A percentile compares a stretch with the other conserved stretches of the same genome.
phyloP scores from a whole-genome alignment of 2,329 filamentous ascomycete species.

The Diaporthe ampelina region DNA sequence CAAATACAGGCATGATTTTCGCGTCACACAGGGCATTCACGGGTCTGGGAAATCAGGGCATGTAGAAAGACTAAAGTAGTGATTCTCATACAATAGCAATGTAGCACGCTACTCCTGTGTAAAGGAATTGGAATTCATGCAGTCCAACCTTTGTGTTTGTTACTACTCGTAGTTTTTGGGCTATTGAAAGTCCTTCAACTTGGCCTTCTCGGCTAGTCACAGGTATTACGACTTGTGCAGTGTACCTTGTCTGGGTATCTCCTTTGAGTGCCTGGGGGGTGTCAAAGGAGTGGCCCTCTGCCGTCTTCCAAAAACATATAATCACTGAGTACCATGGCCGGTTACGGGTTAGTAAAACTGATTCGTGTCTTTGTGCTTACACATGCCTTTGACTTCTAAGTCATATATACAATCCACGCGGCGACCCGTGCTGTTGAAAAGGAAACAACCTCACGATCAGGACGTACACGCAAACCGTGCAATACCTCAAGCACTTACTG shows the following conservation, averaged over 20 bases:
- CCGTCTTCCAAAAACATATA: background rate
- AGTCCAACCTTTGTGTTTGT: no score
- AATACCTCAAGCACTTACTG: background rate
- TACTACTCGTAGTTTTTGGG: no score
- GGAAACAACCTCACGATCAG: background rate
- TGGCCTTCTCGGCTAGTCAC: background rate
- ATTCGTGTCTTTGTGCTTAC: background rate
- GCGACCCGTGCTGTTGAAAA: background rate
- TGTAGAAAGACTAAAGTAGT: no score
- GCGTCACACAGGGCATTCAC: no score
- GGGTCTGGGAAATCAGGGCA: no score
- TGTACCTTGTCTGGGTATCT: background rate
- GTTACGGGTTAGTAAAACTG: background rate
- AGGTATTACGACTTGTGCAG: background rate
- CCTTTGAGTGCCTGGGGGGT: background rate
- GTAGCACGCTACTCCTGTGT: no score
- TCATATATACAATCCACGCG: background rate
- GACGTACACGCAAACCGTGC: accelerated
- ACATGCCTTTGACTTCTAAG: background rate
- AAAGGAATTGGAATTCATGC: no score
- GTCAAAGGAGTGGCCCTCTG: background rate
- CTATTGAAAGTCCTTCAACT: background rate
- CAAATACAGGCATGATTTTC: no score
- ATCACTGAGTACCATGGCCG: background rate
- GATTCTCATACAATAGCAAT: no score